Base-by-base conservation (phyloP, 768 basidiomycete species). In the Boletus edulis region DNA sequence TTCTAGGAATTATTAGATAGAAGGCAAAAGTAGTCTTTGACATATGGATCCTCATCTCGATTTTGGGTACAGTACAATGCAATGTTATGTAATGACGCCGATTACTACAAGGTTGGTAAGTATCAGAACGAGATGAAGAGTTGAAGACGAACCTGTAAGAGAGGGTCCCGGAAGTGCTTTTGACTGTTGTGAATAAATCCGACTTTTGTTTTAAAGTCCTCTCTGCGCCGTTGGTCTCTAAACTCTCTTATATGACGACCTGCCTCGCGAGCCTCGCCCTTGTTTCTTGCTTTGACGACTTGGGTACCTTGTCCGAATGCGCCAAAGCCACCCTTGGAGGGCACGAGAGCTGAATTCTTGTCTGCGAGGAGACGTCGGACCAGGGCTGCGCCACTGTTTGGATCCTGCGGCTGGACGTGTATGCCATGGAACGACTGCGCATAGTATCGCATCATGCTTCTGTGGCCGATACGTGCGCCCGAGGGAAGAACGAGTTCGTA, bases 201-300 rank as follows among this genome's bases (percentile, higher is more conserved):
- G 13, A 96, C 81, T 57, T 80, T 84, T 7, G 92, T 93, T 75
- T 86, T 92, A 79, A 93, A 94, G 35, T 87, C 82, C 66, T 96
- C 89, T 56, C 82, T 80, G 48, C 83, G 77, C 62, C 77, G 82
- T 67, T 89, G 85, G 67, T 97, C 95, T 58, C 88, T 78, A 75
- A 89, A 90, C 65, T 94, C 89, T 51, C 85, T 78, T 1, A 91
- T 81, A 71, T 95, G 91, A 44, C 91, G 81, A 14, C 87, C 92
- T 20, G 96, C 96, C 71, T 98, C 89, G 60, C 82, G 82, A 14
- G 97, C 97, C 74, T 98, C 96, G 3, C 97, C 97, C n/a, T 80
- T 81, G 75, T 98, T 98, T 49, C 93, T 80, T 20, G 94, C 96
- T 69, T 87, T 91, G 57, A 98, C 81, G 11, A 94, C 88, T 32